Evolutionary conservation across 2,329 filamentous ascomycete genomes (phyloP).

Genomic region (Aspergillus tanneri): DNA sequence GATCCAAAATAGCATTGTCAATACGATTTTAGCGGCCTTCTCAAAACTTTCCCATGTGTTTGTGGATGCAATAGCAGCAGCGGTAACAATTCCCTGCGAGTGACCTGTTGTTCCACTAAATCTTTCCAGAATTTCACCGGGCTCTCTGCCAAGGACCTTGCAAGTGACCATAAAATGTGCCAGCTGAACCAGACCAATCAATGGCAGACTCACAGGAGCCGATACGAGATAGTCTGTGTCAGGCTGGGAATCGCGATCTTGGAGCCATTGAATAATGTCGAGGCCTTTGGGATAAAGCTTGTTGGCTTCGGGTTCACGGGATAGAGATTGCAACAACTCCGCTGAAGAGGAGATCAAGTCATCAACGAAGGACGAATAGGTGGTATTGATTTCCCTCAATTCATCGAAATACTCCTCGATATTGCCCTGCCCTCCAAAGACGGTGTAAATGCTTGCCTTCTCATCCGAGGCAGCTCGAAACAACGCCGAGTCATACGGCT

Average conservation of each 20-base stretch:
- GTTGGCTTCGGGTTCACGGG: slow-evolving; percentile 78
- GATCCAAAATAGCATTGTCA: slow-evolving; percentile 98
- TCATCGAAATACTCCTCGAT: slow-evolving; percentile 99
- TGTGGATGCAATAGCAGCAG: slow-evolving; percentile 84
- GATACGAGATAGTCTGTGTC: slow-evolving; percentile 94
- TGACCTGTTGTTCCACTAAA: slow-evolving; percentile 90
- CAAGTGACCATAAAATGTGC: slow-evolving; percentile 95
- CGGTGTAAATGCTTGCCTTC: slow-evolving; percentile 81
- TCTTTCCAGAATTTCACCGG: slow-evolving; percentile 80
- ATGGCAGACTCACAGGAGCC: slow-evolving; percentile 88
- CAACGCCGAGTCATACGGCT: slow-evolving; percentile 89
- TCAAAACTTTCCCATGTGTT: slow-evolving; percentile 92
- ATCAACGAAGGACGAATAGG: slow-evolving; percentile 86
- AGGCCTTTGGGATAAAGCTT: slow-evolving; percentile 98
- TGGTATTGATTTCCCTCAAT: slow-evolving; percentile 83
- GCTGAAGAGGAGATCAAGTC: slow-evolving; percentile 80
- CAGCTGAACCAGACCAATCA: slow-evolving; percentile 94
- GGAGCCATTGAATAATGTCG: slow-evolving; percentile 91
- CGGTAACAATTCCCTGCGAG: slow-evolving; percentile 93
- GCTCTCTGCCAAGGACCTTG: slow-evolving; percentile 83
- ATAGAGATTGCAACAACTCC: slow-evolving; percentile 80
- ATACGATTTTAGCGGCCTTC: slow-evolving; percentile 71
- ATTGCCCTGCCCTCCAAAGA: slow-evolving; percentile 96
- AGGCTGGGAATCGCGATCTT: slow-evolving; percentile 82
- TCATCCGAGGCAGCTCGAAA: slow-evolving; percentile 83